Conservation (phyloP, 176 grass and related monocot genomes). For the Lolium multiflorum region DNA sequence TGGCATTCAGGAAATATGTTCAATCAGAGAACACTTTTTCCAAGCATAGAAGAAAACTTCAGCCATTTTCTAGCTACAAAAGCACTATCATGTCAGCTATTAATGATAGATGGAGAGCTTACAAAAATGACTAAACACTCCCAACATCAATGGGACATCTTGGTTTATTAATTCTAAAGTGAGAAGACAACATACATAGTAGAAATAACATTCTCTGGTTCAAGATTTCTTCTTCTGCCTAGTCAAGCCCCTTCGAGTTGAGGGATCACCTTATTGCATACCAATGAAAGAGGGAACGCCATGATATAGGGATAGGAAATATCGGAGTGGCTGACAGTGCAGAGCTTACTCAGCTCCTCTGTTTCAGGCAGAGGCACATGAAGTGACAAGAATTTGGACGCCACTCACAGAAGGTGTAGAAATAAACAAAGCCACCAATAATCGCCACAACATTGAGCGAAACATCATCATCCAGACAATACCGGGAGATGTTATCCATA, state of each 20-base stretch:
- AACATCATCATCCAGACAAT: not conserved
- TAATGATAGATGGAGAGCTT: not conserved
- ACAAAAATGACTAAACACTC: conserved; percentile 8
- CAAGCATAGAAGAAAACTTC: not conserved
- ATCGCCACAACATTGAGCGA: not conserved
- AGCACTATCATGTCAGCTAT: not conserved
- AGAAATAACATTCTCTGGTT: not conserved
- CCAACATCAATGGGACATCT: not conserved
- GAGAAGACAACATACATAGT: not conserved
- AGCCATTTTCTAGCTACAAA: not conserved
- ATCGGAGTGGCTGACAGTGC: not conserved
- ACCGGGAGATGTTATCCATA: not conserved
- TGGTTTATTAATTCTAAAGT: not conserved
- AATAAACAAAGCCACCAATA: not conserved
- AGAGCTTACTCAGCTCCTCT: not conserved
- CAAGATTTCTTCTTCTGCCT: no score
- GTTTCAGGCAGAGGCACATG: not conserved
- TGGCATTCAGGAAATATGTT: not conserved
- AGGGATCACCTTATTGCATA: not conserved
- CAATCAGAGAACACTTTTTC: not conserved
- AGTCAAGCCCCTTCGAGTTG: not conserved
- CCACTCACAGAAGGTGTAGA: not conserved
- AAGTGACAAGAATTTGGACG: not conserved
- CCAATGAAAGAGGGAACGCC: not conserved
- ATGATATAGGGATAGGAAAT: conserved; percentile 12